A percentile compares a stretch with the other conserved stretches of the same genome.
phyloP scores from a whole-genome alignment of 345 rosid genomes.

The Ceriops decandra region DNA sequence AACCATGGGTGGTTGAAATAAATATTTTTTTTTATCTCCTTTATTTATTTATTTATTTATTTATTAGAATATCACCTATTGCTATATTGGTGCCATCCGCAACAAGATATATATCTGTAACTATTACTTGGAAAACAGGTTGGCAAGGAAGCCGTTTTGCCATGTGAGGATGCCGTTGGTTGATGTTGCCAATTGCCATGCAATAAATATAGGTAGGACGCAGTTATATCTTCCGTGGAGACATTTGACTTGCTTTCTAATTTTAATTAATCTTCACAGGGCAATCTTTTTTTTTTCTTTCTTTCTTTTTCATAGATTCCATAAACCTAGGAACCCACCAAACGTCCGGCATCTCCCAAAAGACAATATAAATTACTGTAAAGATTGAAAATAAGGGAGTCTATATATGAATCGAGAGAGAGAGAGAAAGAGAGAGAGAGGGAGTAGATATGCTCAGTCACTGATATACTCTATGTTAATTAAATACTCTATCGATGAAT shows the following conservation, averaged over 20 bases:
- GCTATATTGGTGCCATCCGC: neutral
- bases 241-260: neutral
- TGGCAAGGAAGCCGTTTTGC: slow-evolving; percentile 1
- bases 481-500: too few species aligned
- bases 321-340: slow-evolving; percentile 9
- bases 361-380: neutral
- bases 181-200: neutral
- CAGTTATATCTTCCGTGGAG: neutral
- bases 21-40: slow-evolving; percentile 10
- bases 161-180: slow-evolving; percentile 2
- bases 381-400: too few species aligned
- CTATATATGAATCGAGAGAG: too few species aligned
- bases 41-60: neutral
- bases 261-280: neutral
- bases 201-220: neutral
- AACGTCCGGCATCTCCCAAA: neutral
- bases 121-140: neutral
- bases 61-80: neutral
- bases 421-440: too few species aligned
- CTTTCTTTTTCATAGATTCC: neutral
- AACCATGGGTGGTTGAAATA: neutral
- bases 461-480: too few species aligned
- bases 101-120: neutral
- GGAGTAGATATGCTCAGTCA: too few species aligned
- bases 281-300: neutral